Percentiles rank a stretch among this genome's conserved stretches.
phyloP scores from a whole-genome alignment of 225 moss, liverwort and hornwort species.

The Takakia lepidozioides region DNA sequence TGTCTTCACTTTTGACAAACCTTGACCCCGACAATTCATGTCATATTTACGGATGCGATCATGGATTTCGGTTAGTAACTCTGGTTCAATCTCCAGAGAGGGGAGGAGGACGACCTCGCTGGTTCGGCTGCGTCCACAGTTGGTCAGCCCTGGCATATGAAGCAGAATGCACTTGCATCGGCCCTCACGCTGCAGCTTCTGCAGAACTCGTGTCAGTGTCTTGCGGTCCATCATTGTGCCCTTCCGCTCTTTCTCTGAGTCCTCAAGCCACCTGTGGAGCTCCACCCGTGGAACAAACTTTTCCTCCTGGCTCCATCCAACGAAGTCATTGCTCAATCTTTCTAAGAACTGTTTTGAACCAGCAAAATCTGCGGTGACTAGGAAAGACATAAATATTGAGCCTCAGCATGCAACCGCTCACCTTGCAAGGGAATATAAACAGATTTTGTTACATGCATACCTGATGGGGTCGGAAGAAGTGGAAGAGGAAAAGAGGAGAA shows the following conservation, averaged over 20 bases:
- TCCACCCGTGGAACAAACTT: conserved; percentile 86
- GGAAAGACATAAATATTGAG: too few species aligned
- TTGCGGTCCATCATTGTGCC: conserved; percentile 96
- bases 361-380: too few species aligned
- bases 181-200: conserved; percentile 76
- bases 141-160: conserved; percentile 94
- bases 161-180: conserved; percentile 85
- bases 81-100: conserved; percentile 62
- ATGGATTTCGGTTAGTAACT: conserved; percentile 73
- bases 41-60: conserved; percentile 89
- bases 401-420: too few species aligned
- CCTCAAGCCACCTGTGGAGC: conserved; percentile 97
- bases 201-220: conserved; percentile 81
- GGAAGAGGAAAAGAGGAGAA: too few species aligned
- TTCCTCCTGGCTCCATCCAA: conserved; percentile 49
- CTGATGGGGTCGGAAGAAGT: too few species aligned
- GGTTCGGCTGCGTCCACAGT: conserved; percentile 85
- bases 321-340: neutral
- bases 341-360: too few species aligned
- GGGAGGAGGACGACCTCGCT: conserved; percentile 89
- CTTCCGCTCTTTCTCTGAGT: conserved; percentile 70
- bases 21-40: conserved; percentile 79
- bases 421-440: too few species aligned
- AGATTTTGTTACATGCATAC: too few species aligned
- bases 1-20: conserved; percentile 56